These are phyloP conservation scores for Auricularia auricula-judae DNA, from an alignment of 768 basidiomycete species.

Conservation along the genomic window DNA sequence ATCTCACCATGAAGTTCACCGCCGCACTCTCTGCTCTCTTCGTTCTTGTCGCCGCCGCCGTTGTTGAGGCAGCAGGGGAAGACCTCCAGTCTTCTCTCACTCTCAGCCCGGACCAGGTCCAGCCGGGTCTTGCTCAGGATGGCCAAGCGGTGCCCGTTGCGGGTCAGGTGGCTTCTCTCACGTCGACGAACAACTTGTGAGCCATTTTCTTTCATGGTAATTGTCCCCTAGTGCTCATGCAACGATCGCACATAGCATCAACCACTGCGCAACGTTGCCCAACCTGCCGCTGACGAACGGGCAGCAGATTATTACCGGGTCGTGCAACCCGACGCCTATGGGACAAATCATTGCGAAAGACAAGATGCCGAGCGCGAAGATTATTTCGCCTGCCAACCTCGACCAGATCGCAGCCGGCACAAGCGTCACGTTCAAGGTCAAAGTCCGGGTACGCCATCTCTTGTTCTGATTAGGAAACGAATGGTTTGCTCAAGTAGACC, in stretches of 20 bases:
- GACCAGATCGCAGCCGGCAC: constrained; percentile 33
- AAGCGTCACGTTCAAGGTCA: constrained; percentile 41
- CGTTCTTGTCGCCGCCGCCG: neutral
- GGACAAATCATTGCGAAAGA: constrained; percentile 37
- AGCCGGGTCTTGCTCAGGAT: constrained; percentile 34
- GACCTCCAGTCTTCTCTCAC: neutral
- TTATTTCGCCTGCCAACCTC: constrained; percentile 35
- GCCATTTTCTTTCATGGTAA: neutral
- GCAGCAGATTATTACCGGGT: constrained; percentile 37
- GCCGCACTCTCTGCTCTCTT: neutral
- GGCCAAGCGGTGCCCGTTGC: constrained; percentile 33
- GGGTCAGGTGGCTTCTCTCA: constrained; percentile 42
- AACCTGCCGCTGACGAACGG: constrained; percentile 46
- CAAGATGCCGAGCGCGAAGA: constrained; percentile 40
- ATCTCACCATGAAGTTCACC: neutral
- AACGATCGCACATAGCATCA: constrained; percentile 21
- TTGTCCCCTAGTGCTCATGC: neutral
- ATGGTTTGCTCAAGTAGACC: neutral
- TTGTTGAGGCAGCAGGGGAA: neutral
- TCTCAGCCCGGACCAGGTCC: neutral
- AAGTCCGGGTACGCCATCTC: constrained; percentile 15
- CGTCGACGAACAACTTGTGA: constrained; percentile 46
- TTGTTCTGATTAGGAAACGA: constrained; percentile 10
- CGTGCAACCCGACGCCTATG: constrained; percentile 51
- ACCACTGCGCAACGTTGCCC: constrained; percentile 36